Evolutionary conservation across 164 flowering plant genomes (phyloP), one percentile per base, ranked within the genome.

Genomic region (Aristolochia fimbriata): DNA sequence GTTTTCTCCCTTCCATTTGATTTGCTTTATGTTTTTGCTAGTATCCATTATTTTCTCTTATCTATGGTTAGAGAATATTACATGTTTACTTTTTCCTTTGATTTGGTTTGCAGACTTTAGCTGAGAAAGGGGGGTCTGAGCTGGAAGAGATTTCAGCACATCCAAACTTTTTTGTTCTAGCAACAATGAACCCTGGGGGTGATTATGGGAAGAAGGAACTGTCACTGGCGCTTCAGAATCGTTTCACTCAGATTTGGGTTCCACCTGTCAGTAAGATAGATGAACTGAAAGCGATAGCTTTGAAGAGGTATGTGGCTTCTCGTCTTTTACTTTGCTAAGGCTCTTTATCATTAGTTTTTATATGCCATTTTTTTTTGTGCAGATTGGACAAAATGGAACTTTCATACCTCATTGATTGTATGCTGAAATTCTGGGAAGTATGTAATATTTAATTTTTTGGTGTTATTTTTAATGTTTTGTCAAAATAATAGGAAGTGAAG

Each of bases 161-260:
- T 73, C 71, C 64, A 7, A 71, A 83, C 30, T 94, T 94, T 69
- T 83, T 84, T 59, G 72, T 94, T 59, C 87, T 94, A 52, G 99
- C 97, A 57, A 94, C 99, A 47, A 94, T 94, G 99, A 94, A 94
- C 68, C 99, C 99, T 61, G 99, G 99, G 57, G 99, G 99, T 60
- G 99, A 94, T 73, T 91, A 74, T 81, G 99, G 99, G 54, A 94
- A 94, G 74, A 94, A 94, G 57, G 99, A 94, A 65, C 64, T 94
- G 46, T 94, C 99, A 51, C 99, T 97, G 12, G 99, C 99, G 27
- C 96, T 94, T 43, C 88, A 97, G 22, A 94, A 91, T 70, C 78
- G 99, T 15, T 94, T 94, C 68, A 94, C 99, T 27, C 97, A 91
- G 73, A 91, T 94, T 70, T 91, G 99, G 99, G 97, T 94, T 64